Conservation (phyloP, 345 rosid species). For the Kernera saxatilis region DNA sequence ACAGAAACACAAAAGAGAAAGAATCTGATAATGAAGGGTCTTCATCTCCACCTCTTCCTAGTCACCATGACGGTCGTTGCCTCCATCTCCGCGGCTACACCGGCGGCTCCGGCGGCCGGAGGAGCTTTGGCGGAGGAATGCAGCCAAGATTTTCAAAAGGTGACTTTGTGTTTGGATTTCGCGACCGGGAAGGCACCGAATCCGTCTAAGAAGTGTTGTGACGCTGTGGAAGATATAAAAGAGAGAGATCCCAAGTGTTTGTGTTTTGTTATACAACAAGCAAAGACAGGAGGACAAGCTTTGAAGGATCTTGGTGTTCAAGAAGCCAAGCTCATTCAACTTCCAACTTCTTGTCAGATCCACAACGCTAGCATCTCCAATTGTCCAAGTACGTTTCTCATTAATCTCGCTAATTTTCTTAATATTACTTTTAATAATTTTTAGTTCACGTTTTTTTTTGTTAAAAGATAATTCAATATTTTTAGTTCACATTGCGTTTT, state of each 20-base stretch:
- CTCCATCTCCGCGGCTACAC: slow-evolving; percentile 5
- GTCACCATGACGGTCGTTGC: slow-evolving; percentile 12
- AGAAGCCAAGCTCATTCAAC: slow-evolving; percentile 60
- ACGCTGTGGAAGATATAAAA: slow-evolving; percentile 42
- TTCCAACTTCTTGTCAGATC: slow-evolving; percentile 72
- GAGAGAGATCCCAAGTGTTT: slow-evolving; percentile 69
- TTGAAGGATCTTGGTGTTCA: slow-evolving; percentile 66
- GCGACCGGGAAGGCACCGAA: slow-evolving; percentile 52
- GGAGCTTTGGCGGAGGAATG: slow-evolving; percentile 33
- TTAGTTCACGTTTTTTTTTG: background rate
- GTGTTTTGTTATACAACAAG: slow-evolving; percentile 65
- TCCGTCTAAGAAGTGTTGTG: slow-evolving; percentile 68
- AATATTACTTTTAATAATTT: background rate
- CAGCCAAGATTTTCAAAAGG: slow-evolving; percentile 41
- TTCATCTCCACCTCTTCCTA: slow-evolving; percentile 7
- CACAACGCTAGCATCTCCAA: slow-evolving; percentile 53
- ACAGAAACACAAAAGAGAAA: background rate
- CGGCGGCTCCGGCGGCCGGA: slow-evolving; percentile 13
- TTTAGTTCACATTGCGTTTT: background rate
- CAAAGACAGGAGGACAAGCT: slow-evolving; percentile 39
- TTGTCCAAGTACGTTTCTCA: slow-evolving; percentile 57
- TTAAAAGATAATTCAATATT: too few relatives aligned
- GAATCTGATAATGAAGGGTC: slow-evolving; percentile 9
- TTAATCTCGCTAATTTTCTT: background rate
- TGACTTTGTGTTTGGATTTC: slow-evolving; percentile 53